A percentile compares a stretch with the other conserved stretches of the same genome.
phyloP scores from a whole-genome alignment of 2,329 filamentous ascomycete species.

The Sclerotinia glacialis region DNA sequence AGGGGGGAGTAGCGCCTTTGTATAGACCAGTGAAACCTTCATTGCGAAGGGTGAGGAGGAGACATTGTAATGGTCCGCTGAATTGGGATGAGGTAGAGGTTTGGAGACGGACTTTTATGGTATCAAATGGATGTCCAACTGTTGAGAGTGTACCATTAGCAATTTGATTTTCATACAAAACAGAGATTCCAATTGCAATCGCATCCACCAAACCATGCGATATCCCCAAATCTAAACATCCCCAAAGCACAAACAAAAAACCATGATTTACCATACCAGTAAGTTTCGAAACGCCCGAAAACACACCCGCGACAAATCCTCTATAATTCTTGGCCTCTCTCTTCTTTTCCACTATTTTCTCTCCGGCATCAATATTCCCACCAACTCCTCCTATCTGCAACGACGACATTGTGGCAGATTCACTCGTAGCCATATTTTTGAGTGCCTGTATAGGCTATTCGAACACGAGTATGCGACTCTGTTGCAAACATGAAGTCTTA shows the following conservation, averaged over 20 bases:
- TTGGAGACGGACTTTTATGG: constrained; percentile 92
- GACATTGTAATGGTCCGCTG: constrained; percentile 79
- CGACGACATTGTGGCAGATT: neutral
- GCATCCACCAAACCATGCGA: neutral
- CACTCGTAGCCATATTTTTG: neutral
- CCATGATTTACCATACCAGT: constrained; percentile 53
- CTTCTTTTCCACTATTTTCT: constrained; percentile 33
- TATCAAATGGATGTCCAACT: constrained; percentile 80
- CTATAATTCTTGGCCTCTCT: constrained; percentile 61
- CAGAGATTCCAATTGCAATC: neutral
- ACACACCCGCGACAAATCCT: constrained; percentile 96
- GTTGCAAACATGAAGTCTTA: neutral
- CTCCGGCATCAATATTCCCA: neutral
- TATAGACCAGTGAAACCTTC: constrained; percentile 86
- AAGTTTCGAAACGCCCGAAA: constrained; percentile 89
- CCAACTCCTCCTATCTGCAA: constrained; percentile 5
- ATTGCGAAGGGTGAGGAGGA: constrained; percentile 77
- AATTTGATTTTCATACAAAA: neutral
- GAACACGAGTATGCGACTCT: neutral
- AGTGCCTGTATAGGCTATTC: neutral
- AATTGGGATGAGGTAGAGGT: constrained; percentile 78
- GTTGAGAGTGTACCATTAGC: constrained; percentile 8
- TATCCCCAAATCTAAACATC: neutral
- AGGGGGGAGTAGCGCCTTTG: constrained; percentile 88
- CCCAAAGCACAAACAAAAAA: neutral